Base-by-base conservation (phyloP, 306 rosid species). In the Inga oerstediana region DNA sequence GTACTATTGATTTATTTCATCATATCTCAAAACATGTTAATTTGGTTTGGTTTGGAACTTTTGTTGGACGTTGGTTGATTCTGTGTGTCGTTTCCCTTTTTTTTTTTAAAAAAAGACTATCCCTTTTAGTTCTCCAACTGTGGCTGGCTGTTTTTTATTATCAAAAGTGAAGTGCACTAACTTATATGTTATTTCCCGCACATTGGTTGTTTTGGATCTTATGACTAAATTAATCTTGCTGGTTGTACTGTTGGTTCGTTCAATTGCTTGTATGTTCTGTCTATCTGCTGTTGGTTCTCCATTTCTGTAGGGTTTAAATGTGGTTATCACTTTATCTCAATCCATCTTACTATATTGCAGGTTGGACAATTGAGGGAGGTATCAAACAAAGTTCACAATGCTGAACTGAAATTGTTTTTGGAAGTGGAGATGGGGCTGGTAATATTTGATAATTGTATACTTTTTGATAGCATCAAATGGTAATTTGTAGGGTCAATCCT, bases 301-400 rank as follows among this genome's bases (percentile, higher is more conserved):
- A 15, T 76, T 32, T 41, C 11, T 79, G 34, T 84, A 61, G 32
- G 48, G 17, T 84, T 64, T 74, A 74, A 85, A 58, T 41, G 74
- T 54, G 62, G 45, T 11, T 19, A 34, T 72, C 71, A 45, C 78
- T 62, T 72, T 44, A 46, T 72, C 72, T 80, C 32, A 34, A n/a
- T 82, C 59, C 49, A 44, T 75, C 41, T 72, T 78, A 44, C 54
- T 51, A 11, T 72, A 44, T 87, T 79, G 66, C 83, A 87, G 90
- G 88, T 87, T 17, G 90, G 90, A 71, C 88, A 87, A 61, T 64
- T 87, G 82, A 79, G 86, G 84, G 88, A 87, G 65, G 86, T 84
- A 59, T 84, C 90, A 62, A 81, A 84, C 82, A 82, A 81, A 76
- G 87, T 78, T 84, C 86, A 81, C 76, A 87, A 84, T 78, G 88